Evolutionary conservation across 2,329 filamentous ascomycete genomes (phyloP), one percentile per base, ranked within the genome.

Genomic region (Cryphonectria carpinicola): DNA sequence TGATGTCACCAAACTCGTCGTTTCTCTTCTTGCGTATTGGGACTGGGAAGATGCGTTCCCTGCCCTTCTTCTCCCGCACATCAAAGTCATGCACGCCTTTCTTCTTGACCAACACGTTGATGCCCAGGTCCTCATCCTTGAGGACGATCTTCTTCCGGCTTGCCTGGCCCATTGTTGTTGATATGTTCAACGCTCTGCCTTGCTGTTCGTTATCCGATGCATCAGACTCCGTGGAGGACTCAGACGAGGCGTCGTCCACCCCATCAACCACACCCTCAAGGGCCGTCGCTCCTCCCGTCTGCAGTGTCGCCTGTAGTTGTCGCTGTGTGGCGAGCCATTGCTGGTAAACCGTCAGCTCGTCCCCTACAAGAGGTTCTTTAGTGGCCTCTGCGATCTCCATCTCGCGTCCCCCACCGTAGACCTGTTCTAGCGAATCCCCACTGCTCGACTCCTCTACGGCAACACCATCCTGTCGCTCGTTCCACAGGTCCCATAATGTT

Each of bases 61-160:
- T 88, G 3, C 96, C 96, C 78, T 93, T 97, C 80, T 97, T 98
- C 49, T 92, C 93, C 56, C 94, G 88, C 1, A 98, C 92, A 77
- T 98, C 94, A 75, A 93, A 99, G 80, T 99, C 96, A 79, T 96
- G 93, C n/a, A 97, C 90, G 19, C 92, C 93, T 78, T 95, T 97
- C 75, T 93, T 92, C 75, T 96, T 93, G 56, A 98, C 86, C 13
- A 99, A 85, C 64, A 99, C 89, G 75, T 97, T 98, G 74, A 98
- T 90, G 25, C 96, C 96, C 3, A 98, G 85, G 75, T 98, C 96
- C 74, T 95, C 93, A 75, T 98, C 95, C 67, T 90, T 95, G 54
- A 97, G 84, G 0, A 93, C 93, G 35, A 95, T 88, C 80, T 97
- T 97, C 79, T 94, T 95, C 72, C 94, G 90, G 73, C 90, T 92